These are phyloP conservation scores for Calonectria pseudoturangicola DNA, from an alignment of 2,329 filamentous ascomycete species.

Conservation along the genomic window DNA sequence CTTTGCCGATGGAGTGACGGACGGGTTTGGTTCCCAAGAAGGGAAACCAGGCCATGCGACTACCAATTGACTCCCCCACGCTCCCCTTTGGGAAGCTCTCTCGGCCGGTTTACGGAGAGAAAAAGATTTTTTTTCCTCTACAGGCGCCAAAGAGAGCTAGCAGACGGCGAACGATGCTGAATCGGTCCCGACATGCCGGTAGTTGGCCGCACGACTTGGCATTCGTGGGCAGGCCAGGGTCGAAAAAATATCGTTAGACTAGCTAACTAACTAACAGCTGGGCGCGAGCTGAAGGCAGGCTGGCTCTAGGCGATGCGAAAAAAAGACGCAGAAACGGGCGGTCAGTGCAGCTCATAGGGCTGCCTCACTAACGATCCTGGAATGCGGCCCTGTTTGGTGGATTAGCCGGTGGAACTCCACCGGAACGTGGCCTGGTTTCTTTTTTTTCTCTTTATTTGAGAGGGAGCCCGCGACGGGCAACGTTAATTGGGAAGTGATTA, in stretches of 20 bases:
- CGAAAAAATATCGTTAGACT: too few species aligned
- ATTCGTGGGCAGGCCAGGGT: not conserved
- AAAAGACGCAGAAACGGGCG: not conserved
- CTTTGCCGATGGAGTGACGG: not conserved
- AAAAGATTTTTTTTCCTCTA: not conserved
- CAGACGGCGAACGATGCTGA: not conserved
- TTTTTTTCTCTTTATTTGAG: not conserved
- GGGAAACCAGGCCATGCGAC: not conserved
- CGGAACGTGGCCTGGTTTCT: not conserved
- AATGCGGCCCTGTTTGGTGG: conserved; percentile 5
- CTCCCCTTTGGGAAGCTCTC: not conserved
- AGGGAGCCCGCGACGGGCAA: not conserved
- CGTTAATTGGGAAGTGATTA: not conserved
- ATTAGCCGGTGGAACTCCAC: not conserved
- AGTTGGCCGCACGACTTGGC: not conserved
- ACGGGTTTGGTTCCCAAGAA: not conserved
- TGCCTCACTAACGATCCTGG: not conserved
- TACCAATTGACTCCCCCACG: not conserved
- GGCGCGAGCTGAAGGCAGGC: not conserved
- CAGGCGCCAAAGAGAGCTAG: not conserved
- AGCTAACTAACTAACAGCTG: too few species aligned
- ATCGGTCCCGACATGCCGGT: not conserved
- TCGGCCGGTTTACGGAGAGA: not conserved
- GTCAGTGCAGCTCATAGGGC: not conserved
- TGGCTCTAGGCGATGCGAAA: not conserved